phyloP scores from a whole-genome alignment of 202 grass and related monocot species.

The Eragrostis tef region DNA sequence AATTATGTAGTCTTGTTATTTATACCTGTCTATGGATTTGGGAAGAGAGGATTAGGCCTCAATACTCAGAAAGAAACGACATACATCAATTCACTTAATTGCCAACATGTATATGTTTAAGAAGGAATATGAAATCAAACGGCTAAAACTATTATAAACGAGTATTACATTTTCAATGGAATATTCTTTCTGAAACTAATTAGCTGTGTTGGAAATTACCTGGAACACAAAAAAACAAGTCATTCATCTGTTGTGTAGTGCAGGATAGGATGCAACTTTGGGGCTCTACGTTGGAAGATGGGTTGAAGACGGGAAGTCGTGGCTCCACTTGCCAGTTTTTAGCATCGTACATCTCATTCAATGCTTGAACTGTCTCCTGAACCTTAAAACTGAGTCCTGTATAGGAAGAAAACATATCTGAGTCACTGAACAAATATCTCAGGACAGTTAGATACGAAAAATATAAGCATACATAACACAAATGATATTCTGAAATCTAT shows the following conservation, averaged over 20 bases:
- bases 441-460: background rate
- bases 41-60: background rate
- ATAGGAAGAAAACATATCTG: constrained; percentile 38
- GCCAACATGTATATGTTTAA: background rate
- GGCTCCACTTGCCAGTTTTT: constrained; percentile 64
- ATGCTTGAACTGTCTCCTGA: constrained; percentile 84
- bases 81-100: background rate
- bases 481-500: background rate
- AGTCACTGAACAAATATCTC: background rate
- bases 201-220: constrained; percentile 44
- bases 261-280: constrained; percentile 71
- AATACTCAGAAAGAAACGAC: background rate
- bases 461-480: background rate
- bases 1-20: background rate
- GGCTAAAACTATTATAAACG: too few relatives aligned
- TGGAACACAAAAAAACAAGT: constrained; percentile 15
- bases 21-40: background rate
- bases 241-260: constrained; percentile 34
- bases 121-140: background rate
- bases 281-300: constrained; percentile 65
- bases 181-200: background rate
- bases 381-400: constrained; percentile 81
- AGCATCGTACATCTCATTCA: constrained; percentile 83
- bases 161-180: too few relatives aligned
- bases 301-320: constrained; percentile 70